Evolutionary conservation across 2,329 filamentous ascomycete species (phyloP).

Genomic region (Penicillium thymicola): DNA sequence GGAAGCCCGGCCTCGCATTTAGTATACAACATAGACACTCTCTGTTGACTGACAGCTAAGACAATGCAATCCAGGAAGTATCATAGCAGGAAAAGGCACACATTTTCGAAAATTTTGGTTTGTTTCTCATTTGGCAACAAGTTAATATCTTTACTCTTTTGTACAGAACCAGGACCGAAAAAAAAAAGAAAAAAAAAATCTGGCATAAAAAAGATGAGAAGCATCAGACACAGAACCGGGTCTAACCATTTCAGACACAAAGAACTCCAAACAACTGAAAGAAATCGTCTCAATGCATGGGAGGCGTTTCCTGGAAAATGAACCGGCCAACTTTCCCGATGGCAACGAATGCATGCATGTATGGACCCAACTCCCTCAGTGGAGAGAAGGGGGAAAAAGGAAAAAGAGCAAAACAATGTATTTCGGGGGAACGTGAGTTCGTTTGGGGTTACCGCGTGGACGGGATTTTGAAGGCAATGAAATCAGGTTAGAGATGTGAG

Average conservation of each 20-base stretch:
- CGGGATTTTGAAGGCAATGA: background rate
- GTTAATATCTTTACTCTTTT: slow-evolving; percentile 22
- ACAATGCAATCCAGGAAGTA: background rate
- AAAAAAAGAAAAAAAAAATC: slow-evolving; percentile 15
- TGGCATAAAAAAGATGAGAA: slow-evolving; percentile 16
- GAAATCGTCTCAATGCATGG: slow-evolving; percentile 6
- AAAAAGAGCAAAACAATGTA: slow-evolving; percentile 5
- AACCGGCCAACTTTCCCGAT: slow-evolving; percentile 8
- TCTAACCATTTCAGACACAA: slow-evolving; percentile 17
- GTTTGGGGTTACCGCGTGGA: background rate
- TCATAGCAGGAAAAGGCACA: background rate
- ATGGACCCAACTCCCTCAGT: slow-evolving; percentile 3
- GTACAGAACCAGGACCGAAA: slow-evolving; percentile 20
- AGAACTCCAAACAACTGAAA: slow-evolving; percentile 19
- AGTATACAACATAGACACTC: background rate
- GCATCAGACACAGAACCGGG: slow-evolving; percentile 6
- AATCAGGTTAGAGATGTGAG: background rate
- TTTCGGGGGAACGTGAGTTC: slow-evolving; percentile 6
- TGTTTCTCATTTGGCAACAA: slow-evolving; percentile 22
- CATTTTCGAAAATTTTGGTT: slow-evolving; percentile 20
- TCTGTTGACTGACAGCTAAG: background rate
- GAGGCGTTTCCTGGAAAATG: slow-evolving; percentile 6
- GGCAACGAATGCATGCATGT: slow-evolving; percentile 11
- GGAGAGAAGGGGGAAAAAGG: background rate
- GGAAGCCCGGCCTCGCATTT: background rate